phyloP scores from a whole-genome alignment of 108 stramenopile genomes.

The Poteriospumella lacustris region DNA sequence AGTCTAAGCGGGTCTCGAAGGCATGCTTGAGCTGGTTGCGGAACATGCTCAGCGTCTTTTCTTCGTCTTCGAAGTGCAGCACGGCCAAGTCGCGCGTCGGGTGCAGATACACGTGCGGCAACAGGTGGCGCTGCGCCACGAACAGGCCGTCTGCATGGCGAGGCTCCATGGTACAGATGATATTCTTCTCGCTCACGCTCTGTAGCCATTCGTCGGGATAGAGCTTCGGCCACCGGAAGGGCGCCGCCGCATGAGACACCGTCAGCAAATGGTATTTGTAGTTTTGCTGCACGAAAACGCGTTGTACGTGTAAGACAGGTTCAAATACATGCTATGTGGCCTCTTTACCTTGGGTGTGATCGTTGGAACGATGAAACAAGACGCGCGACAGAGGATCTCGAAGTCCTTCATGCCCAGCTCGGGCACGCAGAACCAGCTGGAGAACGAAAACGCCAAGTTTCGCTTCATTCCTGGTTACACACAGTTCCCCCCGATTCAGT shows the following conservation, averaged over 20 bases:
- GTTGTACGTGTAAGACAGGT: no score
- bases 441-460: not conserved
- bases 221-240: slow-evolving; percentile 29
- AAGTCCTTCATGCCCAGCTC: slow-evolving; percentile 29
- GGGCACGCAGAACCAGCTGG: slow-evolving; percentile 23
- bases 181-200: slow-evolving; percentile 11
- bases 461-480: no score
- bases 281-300: no score
- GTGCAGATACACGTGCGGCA: not conserved
- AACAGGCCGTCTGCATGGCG: not conserved
- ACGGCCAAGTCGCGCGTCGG: not conserved
- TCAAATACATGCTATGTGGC: no score
- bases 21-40: no score
- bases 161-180: not conserved
- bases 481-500: no score
- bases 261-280: slow-evolving; percentile 21
- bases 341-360: no score
- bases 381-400: slow-evolving; percentile 27
- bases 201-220: slow-evolving; percentile 25
- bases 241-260: slow-evolving; percentile 22
- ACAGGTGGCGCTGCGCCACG: not conserved
- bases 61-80: not conserved
- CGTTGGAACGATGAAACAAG: not conserved
- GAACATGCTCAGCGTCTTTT: no score
- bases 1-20: no score